Conservation (phyloP, 768 basidiomycete genomes). For the Mycena maculata region DNA sequence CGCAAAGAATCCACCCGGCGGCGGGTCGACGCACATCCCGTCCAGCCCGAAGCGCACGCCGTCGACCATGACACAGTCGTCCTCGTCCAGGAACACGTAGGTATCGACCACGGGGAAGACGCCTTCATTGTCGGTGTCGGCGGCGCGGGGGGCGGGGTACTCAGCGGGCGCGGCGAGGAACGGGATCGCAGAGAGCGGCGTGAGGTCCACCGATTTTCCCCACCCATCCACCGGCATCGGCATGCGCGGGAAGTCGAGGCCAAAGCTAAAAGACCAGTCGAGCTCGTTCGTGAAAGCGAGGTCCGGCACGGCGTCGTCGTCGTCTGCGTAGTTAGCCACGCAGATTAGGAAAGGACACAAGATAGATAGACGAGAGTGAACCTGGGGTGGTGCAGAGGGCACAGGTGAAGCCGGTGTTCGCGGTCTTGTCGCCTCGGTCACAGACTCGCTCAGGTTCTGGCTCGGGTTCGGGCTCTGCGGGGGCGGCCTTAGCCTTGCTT, state of each 20-base stretch:
- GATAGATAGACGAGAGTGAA: background rate
- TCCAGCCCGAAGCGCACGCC: conserved; percentile 13
- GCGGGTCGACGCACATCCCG: conserved; percentile 3
- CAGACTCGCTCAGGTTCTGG: conserved; percentile 8
- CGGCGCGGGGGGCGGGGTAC: background rate
- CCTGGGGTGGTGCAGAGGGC: background rate
- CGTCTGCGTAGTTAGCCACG: background rate
- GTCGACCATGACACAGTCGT: conserved; percentile 5
- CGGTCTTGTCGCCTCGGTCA: conserved; percentile 8
- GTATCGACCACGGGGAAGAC: too few species aligned
- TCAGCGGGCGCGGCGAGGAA: conserved; percentile 15
- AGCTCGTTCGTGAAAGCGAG: too few species aligned
- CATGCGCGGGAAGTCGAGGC: background rate
- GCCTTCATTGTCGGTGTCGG: too few species aligned
- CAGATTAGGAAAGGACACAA: background rate
- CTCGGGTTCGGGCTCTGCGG: background rate
- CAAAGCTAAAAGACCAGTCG: too few species aligned
- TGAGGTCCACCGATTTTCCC: conserved; percentile 4
- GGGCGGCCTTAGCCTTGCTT: background rate
- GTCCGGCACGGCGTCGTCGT: background rate
- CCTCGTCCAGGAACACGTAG: too few species aligned
- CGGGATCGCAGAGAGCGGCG: conserved; percentile 24
- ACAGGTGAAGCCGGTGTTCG: conserved; percentile 22
- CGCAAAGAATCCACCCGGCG: conserved; percentile 1
- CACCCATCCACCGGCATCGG: background rate